A percentile compares a stretch with the other conserved stretches of the same genome.
Evolutionary conservation across 2,329 filamentous ascomycete species (phyloP).

Genomic region (Aspergillus uvarum): DNA sequence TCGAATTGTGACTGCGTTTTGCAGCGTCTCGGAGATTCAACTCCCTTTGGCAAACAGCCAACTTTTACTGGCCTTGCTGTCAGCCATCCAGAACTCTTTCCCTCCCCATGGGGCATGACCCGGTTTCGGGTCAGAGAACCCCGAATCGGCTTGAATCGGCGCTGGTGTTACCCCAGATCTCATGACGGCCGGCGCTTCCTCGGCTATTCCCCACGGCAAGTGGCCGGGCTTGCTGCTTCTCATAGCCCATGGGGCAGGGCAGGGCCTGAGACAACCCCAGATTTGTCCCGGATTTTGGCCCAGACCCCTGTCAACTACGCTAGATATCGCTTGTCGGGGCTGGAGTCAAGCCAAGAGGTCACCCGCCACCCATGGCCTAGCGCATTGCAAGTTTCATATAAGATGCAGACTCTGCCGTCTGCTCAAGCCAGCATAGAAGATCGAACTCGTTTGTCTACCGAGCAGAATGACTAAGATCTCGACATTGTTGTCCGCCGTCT

Average conservation of each 20-base stretch:
- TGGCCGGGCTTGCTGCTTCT: background rate
- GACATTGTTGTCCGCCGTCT: conserved; percentile 21
- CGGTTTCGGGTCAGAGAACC: background rate
- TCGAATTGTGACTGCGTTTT: no score
- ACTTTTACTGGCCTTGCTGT: background rate
- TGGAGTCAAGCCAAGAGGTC: background rate
- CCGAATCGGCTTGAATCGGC: background rate
- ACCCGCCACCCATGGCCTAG: background rate
- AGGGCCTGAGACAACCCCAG: background rate
- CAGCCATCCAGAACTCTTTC: background rate
- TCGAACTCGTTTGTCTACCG: background rate
- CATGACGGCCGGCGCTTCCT: background rate
- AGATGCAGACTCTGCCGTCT: background rate
- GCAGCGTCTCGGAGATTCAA: background rate
- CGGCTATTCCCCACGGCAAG: background rate
- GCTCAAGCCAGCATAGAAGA: background rate
- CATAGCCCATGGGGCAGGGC: background rate
- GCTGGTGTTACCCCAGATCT: background rate
- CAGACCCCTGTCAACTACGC: background rate
- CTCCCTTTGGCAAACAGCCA: background rate
- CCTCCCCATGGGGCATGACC: background rate
- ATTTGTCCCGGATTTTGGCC: background rate
- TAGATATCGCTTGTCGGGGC: background rate
- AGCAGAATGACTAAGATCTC: background rate
- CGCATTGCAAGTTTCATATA: background rate